Conservation (phyloP, 2,329 filamentous ascomycete genomes). For the Colletotrichum sp. region DNA sequence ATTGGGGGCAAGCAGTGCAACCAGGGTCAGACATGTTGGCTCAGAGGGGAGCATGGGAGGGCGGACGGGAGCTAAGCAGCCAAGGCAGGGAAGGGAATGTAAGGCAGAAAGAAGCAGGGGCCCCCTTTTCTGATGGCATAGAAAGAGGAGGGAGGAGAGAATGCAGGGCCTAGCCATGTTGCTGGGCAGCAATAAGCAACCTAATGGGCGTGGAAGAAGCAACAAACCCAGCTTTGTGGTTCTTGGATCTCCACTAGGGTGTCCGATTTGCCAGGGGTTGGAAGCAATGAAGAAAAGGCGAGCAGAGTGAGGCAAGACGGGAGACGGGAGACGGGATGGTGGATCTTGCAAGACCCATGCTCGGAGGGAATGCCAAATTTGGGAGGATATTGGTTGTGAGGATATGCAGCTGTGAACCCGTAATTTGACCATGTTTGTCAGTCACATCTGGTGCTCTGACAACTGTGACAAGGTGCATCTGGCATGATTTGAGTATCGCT, state of each 20-base stretch:
- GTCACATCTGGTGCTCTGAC: neutral
- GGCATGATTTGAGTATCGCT: neutral
- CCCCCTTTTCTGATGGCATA: neutral
- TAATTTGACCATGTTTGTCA: neutral
- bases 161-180: neutral
- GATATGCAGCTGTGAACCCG: neutral
- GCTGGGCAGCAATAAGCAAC: constrained; percentile 9
- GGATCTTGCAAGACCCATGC: neutral
- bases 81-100: neutral
- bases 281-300: constrained; percentile 7
- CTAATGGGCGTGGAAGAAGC: constrained; percentile 6
- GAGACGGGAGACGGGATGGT: neutral
- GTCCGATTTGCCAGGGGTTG: neutral
- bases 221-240: constrained; percentile 18
- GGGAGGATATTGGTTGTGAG: neutral
- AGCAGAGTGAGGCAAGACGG: neutral
- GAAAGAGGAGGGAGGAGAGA: constrained; percentile 1
- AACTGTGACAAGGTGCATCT: neutral
- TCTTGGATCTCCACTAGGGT: neutral
- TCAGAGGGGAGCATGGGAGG: neutral
- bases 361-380: neutral
- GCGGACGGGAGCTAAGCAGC: neutral
- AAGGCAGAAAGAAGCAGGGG: neutral
- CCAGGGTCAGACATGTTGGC: constrained; percentile 5
- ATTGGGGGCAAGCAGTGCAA: constrained; percentile 6